Evolutionary conservation across 805 yeast species (phyloP).

Genomic region (Candida parachauliodes): DNA sequence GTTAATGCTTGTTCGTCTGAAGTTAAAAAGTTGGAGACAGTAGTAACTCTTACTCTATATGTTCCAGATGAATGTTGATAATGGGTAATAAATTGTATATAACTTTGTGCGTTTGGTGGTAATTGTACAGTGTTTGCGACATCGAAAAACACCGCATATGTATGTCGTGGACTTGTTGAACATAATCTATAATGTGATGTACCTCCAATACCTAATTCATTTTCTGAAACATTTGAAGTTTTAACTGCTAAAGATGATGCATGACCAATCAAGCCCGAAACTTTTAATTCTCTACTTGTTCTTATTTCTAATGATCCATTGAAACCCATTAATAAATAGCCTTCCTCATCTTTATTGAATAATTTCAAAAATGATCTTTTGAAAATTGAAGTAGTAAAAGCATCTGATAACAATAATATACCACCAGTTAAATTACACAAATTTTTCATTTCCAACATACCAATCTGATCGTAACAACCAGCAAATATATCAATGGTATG

Average conservation of each 20-base stretch:
- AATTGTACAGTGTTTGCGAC: slow-evolving; percentile 43
- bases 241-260: slow-evolving; percentile 72
- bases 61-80: slow-evolving; percentile 96
- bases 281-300: slow-evolving; percentile 81
- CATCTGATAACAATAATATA: slow-evolving; percentile 79
- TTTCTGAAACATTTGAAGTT: slow-evolving; percentile 76
- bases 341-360: slow-evolving; percentile 83
- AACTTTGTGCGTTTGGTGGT: slow-evolving; percentile 29
- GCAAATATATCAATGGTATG: slow-evolving; percentile 89
- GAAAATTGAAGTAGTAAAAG: slow-evolving; percentile 91
- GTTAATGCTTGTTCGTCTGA: slow-evolving; percentile 46
- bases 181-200: slow-evolving; percentile 86
- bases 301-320: slow-evolving; percentile 85
- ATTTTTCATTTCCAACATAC: slow-evolving; percentile 89
- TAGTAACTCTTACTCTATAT: slow-evolving; percentile 85
- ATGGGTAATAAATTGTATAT: slow-evolving; percentile 81
- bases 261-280: slow-evolving; percentile 92
- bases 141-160: slow-evolving; percentile 89
- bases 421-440: slow-evolving; percentile 88
- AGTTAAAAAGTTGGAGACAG: slow-evolving; percentile 58
- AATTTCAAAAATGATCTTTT: slow-evolving; percentile 86
- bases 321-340: slow-evolving; percentile 83
- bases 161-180: slow-evolving; percentile 78
- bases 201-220: slow-evolving; percentile 92
- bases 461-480: slow-evolving; percentile 95